These are phyloP conservation scores for Pochonia chlamydosporia DNA, from an alignment of 2,329 filamentous ascomycete genomes.

Conservation along the genomic window DNA sequence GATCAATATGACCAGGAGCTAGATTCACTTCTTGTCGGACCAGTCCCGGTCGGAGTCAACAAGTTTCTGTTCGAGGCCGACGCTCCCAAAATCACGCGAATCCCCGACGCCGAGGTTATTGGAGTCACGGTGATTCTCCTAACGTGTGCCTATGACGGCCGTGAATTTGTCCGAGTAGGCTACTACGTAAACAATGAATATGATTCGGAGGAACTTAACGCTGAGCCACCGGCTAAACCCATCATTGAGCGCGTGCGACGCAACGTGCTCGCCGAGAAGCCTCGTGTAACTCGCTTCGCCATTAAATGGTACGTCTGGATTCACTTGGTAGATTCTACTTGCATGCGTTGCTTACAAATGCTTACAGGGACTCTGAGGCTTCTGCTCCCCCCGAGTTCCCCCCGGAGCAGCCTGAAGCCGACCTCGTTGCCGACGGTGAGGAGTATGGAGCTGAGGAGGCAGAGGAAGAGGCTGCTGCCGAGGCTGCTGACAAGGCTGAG, in stretches of 20 bases:
- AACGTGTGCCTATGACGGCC: slow-evolving; percentile 91
- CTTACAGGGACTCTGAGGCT: slow-evolving; percentile 85
- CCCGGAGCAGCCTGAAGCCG: slow-evolving; percentile 94
- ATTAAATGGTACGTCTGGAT: slow-evolving; percentile 83
- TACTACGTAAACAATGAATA: slow-evolving; percentile 99
- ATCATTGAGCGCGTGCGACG: slow-evolving; percentile 87
- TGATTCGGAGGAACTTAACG: slow-evolving; percentile 80
- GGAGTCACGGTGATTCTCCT: slow-evolving; percentile 96
- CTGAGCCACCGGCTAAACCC: slow-evolving; percentile 86
- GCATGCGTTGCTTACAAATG: slow-evolving; percentile 6
- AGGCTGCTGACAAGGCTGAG: slow-evolving; percentile 36
- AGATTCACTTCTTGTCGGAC: slow-evolving; percentile 90
- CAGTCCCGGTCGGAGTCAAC: slow-evolving; percentile 96
- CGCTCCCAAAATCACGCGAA: slow-evolving; percentile 80
- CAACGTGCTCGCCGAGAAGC: slow-evolving; percentile 94
- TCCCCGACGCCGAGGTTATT: slow-evolving; percentile 90
- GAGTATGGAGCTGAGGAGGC: slow-evolving; percentile 88
- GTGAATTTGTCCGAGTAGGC: slow-evolving; percentile 95
- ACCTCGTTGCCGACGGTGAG: slow-evolving; percentile 76
- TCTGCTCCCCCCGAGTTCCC: slow-evolving; percentile 94
- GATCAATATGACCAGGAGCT: slow-evolving; percentile 98
- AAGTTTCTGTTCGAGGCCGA: slow-evolving; percentile 98
- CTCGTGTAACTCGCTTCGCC: slow-evolving; percentile 90
- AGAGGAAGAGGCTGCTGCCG: slow-evolving; percentile 48
- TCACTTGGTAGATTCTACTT: background rate